A percentile compares a stretch with the other conserved stretches of the same genome.
Evolutionary conservation across 1,139 yeast genomes (phyloP).

Genomic region (Hyphopichia buzzinii): DNA sequence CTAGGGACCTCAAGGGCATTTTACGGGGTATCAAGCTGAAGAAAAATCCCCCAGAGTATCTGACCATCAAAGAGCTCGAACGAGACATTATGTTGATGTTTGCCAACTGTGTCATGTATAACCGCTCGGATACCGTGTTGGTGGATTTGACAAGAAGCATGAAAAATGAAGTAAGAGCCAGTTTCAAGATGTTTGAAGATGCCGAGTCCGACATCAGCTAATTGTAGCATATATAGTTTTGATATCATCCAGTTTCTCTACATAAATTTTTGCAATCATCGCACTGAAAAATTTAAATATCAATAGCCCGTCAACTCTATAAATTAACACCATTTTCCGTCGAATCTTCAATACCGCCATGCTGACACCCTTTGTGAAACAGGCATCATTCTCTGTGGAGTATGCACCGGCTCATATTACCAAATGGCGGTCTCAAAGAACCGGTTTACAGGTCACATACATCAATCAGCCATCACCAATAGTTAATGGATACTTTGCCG

Average conservation of each 20-base stretch:
- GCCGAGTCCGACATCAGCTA: slow-evolving; percentile 24
- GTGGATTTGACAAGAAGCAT: slow-evolving; percentile 64
- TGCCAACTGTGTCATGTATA: slow-evolving; percentile 82
- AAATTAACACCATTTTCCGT: neutral
- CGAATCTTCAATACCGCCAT: slow-evolving; percentile 2
- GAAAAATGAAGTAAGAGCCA: slow-evolving; percentile 55
- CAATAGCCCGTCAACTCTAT: no score
- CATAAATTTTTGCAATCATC: neutral
- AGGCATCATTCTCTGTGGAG: slow-evolving; percentile 53
- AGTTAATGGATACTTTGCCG: slow-evolving; percentile 91
- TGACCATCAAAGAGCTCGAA: slow-evolving; percentile 60
- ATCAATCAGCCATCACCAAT: slow-evolving; percentile 83
- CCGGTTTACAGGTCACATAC: slow-evolving; percentile 80
- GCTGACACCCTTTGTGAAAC: slow-evolving; percentile 34
- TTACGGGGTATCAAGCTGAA: slow-evolving; percentile 52
- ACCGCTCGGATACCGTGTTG: slow-evolving; percentile 62
- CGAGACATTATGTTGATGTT: slow-evolving; percentile 73
- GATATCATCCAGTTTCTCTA: no score
- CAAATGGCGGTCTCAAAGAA: slow-evolving; percentile 71
- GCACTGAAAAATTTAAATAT: neutral
- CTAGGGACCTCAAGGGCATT: slow-evolving; percentile 67
- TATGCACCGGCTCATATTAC: slow-evolving; percentile 64
- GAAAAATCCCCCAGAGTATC: slow-evolving; percentile 40
- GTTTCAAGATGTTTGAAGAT: slow-evolving; percentile 51
- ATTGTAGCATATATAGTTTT: neutral